A percentile compares a stretch with the other conserved stretches of the same genome.
Evolutionary conservation across 2,329 filamentous ascomycete genomes (phyloP).

Genomic region (Verticillium dahliae): DNA sequence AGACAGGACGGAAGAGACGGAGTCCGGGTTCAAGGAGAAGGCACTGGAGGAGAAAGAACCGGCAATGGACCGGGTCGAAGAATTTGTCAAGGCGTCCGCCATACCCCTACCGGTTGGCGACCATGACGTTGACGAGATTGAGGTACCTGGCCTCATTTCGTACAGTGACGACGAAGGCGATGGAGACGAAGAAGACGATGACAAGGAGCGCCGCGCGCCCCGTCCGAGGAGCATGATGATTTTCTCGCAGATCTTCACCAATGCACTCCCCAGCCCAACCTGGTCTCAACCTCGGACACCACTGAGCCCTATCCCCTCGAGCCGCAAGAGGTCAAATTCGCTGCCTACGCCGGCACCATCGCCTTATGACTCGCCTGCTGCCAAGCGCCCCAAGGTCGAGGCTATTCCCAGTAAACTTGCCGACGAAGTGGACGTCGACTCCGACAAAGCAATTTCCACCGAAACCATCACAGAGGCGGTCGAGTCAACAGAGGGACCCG

Average conservation of each 20-base stretch:
- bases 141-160: slow-evolving; percentile 62
- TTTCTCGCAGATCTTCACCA: slow-evolving; percentile 15
- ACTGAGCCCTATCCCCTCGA: slow-evolving; percentile 19
- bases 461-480: slow-evolving; percentile 2
- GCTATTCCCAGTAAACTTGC: neutral
- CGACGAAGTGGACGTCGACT: slow-evolving; percentile 1
- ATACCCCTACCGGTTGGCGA: slow-evolving; percentile 64
- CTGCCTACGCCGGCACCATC: slow-evolving; percentile 32
- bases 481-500: neutral
- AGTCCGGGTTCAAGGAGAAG: slow-evolving; percentile 7
- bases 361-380: slow-evolving; percentile 13
- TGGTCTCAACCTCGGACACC: slow-evolving; percentile 27
- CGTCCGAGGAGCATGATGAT: slow-evolving; percentile 43
- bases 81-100: slow-evolving; percentile 42
- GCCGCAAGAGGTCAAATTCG: slow-evolving; percentile 41
- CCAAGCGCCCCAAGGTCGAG: slow-evolving; percentile 8
- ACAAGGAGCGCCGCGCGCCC: slow-evolving; percentile 19
- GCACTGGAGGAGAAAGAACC: slow-evolving; percentile 3
- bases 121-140: slow-evolving; percentile 72
- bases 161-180: slow-evolving; percentile 58
- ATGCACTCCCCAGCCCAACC: slow-evolving; percentile 22
- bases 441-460: slow-evolving; percentile 8
- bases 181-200: slow-evolving; percentile 29
- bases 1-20: slow-evolving; percentile 10
- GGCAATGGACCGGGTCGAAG: slow-evolving; percentile 22